Evolutionary conservation across 2,329 filamentous ascomycete species (phyloP).

Genomic region (Nigrograna mackinnonii): DNA sequence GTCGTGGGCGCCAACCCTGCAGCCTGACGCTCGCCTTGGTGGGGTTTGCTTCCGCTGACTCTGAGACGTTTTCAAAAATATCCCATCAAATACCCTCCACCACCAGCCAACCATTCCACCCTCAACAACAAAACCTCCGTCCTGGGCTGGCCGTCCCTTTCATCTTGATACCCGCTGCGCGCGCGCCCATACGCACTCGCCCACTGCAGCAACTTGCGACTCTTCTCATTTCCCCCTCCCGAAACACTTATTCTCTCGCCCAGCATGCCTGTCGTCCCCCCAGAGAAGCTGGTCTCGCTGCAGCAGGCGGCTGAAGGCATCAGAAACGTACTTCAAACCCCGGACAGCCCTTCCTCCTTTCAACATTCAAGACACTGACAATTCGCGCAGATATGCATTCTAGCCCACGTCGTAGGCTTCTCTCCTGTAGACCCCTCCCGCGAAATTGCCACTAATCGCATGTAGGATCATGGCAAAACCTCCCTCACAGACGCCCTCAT

Average conservation of each 20-base stretch:
- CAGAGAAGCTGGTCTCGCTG: slow-evolving; percentile 87
- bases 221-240: no score
- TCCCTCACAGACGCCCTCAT: slow-evolving; percentile 95
- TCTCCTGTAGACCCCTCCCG: slow-evolving; percentile 3
- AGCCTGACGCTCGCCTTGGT: no score
- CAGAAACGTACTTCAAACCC: slow-evolving; percentile 73
- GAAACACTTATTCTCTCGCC: no score
- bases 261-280: slow-evolving; percentile 87
- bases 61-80: no score
- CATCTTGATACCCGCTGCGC: no score
- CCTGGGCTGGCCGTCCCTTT: no score
- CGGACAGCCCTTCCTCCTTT: neutral
- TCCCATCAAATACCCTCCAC: no score
- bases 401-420: slow-evolving; percentile 77
- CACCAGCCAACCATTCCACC: no score
- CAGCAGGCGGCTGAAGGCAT: slow-evolving; percentile 87
- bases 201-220: no score
- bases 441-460: slow-evolving; percentile 14
- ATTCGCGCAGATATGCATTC: slow-evolving; percentile 79
- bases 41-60: no score
- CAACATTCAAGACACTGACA: slow-evolving; percentile 14
- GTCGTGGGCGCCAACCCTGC: no score
- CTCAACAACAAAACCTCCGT: no score
- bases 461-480: slow-evolving; percentile 92
- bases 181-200: slow-evolving; percentile 1